Conservation (phyloP, 108 stramenopile genomes). For the Fistulifera pelliculosa region DNA sequence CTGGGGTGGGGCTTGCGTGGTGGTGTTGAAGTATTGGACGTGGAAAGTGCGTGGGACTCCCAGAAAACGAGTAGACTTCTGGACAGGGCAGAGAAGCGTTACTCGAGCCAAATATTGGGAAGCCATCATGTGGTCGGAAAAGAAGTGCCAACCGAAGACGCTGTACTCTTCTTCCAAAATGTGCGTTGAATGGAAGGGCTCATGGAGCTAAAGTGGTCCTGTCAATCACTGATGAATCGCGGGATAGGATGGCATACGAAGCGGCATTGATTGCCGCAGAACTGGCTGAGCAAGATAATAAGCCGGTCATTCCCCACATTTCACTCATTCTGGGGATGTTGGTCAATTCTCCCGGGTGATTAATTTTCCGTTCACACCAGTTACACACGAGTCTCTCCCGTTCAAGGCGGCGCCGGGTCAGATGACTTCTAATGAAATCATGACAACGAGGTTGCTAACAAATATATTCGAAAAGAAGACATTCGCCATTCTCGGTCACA, state of each 20-base stretch:
- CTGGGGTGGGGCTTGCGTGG: constrained; percentile 80
- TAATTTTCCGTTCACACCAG: constrained; percentile 89
- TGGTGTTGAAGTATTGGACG: constrained; percentile 92
- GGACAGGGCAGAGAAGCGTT: constrained; percentile 42
- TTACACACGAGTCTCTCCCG: constrained; percentile 88
- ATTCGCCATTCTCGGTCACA: constrained; percentile 89
- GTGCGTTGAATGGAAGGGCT: constrained; percentile 78
- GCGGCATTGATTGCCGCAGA: constrained; percentile 42
- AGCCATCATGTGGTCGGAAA: constrained; percentile 88
- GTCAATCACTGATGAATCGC: constrained; percentile 60
- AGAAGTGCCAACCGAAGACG: constrained; percentile 55
- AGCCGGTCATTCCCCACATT: constrained; percentile 81
- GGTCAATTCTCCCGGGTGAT: constrained; percentile 89
- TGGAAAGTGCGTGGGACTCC: constrained; percentile 88
- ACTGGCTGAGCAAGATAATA: constrained; percentile 33
- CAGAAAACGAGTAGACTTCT: constrained; percentile 45
- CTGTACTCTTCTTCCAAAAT: constrained; percentile 72
- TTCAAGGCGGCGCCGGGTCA: constrained; percentile 96
- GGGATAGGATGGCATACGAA: constrained; percentile 73
- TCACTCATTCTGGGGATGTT: constrained; percentile 80
- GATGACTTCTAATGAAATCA: constrained; percentile 86
- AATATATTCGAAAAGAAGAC: constrained; percentile 60
- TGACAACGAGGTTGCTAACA: constrained; percentile 71
- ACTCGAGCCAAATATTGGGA: constrained; percentile 81
- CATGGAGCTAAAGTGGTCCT: constrained; percentile 89